Evolutionary conservation across 306 rosid species (phyloP), one percentile per base, ranked within the genome.

Genomic region (Acacia crassicarpa): DNA sequence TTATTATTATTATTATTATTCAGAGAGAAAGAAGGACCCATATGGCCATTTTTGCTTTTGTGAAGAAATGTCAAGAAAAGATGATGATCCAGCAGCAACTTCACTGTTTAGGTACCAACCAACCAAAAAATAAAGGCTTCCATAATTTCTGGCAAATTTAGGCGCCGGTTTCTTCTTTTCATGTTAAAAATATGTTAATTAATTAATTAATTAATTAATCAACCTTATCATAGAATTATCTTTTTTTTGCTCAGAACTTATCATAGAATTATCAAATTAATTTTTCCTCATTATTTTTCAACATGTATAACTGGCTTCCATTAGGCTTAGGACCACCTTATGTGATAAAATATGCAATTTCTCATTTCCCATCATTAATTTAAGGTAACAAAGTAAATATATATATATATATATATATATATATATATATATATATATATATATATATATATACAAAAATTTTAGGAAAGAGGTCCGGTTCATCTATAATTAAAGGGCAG

Each of bases 101-200:
- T 78, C 56, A 40, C 48, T 82, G 88, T 66, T 66, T 84, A 62
- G 80, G 82, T 77, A 65, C 90, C 67, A 82, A 62, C 58, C 58
- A 16, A 51, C 58, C 0, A 51, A 5, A 44, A 15, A 67, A 19
- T 11, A 67, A 80, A 51, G 33, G 35, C 25, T 16, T n/a, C 84
- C 90, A 56, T 82, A 67, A 84, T 71, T 87, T 84, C 51, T 75
- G 88, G 58, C 44, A 71, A 41, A 71, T 76, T 81, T 78, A 81
- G 38, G 79, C 77, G 78, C 72, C 80, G 22, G 59, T 82, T 84
- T 76, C 67, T 71, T 67, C 85, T 74, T 83, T 81, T 80, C 41
- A 54, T 44, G 25, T 40, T 35, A 25, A 46, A 72, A 56, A 23
- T 19, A 17, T 53, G 3, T 53, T 7, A 27, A 27, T 27, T 27